Conservation (phyloP, 768 basidiomycete species). For the Candolleomyces aberdarensis region DNA sequence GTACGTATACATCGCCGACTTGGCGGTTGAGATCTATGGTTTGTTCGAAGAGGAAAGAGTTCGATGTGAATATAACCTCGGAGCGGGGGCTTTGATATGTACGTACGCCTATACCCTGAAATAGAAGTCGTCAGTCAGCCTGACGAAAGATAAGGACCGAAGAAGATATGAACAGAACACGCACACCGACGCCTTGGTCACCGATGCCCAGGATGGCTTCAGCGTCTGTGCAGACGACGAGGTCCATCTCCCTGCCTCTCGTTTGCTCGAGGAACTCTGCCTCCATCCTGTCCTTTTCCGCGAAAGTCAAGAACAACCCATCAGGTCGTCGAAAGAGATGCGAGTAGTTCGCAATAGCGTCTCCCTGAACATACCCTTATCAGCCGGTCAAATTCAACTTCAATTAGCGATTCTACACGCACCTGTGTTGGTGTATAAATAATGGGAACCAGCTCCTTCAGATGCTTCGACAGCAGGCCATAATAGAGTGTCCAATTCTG, state of each 20-base stretch:
- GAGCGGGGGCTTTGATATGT: background rate
- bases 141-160: background rate
- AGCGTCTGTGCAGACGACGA: conserved; percentile 81
- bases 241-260: conserved; percentile 58
- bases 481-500: conserved; percentile 87
- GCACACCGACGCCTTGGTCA: conserved; percentile 65
- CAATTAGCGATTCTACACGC: conserved; percentile 9
- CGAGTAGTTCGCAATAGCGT: conserved; percentile 82
- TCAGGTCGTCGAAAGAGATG: conserved; percentile 79
- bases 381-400: background rate
- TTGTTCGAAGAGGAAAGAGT: background rate
- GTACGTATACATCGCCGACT: conserved; percentile 75
- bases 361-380: conserved; percentile 42
- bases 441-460: conserved; percentile 63
- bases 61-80: background rate
- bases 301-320: conserved; percentile 68
- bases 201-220: conserved; percentile 80
- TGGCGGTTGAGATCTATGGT: conserved; percentile 66
- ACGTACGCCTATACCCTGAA: conserved; percentile 52
- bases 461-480: conserved; percentile 52
- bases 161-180: conserved; percentile 7
- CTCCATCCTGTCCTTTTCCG: conserved; percentile 66
- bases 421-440: conserved; percentile 85
- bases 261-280: conserved; percentile 71
- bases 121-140: background rate